Conservation (phyloP, 768 basidiomycete genomes). For the Psilocybe sp. region DNA sequence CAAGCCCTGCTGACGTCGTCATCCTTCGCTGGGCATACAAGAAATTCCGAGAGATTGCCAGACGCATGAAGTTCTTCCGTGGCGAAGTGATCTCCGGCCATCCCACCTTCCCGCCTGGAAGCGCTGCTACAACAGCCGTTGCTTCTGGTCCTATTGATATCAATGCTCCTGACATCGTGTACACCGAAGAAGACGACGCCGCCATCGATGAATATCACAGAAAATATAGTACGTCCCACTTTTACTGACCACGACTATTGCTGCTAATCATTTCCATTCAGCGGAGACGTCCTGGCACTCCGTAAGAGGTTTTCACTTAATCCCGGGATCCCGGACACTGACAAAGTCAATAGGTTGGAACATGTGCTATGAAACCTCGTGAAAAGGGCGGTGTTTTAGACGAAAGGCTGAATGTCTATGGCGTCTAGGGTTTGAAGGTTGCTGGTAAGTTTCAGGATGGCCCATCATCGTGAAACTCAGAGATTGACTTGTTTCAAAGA, state of each 20-base stretch:
- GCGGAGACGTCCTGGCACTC: slow-evolving; percentile 47
- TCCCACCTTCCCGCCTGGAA: slow-evolving; percentile 32
- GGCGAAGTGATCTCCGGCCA: slow-evolving; percentile 35
- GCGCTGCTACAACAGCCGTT: slow-evolving; percentile 26
- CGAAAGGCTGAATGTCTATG: slow-evolving; percentile 59
- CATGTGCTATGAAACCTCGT: slow-evolving; percentile 66
- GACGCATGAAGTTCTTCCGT: slow-evolving; percentile 47
- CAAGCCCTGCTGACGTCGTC: slow-evolving; percentile 40
- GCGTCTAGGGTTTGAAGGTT: slow-evolving; percentile 54
- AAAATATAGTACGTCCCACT: slow-evolving; percentile 24
- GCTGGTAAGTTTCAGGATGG: slow-evolving; percentile 33
- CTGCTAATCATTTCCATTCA: slow-evolving; percentile 9
- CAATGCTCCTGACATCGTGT: slow-evolving; percentile 34
- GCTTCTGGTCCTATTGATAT: slow-evolving; percentile 27
- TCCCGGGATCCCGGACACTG: background rate
- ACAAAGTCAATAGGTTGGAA: slow-evolving; percentile 44
- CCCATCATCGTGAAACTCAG: background rate
- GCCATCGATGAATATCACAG: slow-evolving; percentile 39
- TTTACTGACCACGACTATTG: background rate
- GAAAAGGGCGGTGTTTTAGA: slow-evolving; percentile 62
- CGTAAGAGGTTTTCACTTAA: slow-evolving; percentile 19
- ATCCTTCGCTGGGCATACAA: slow-evolving; percentile 55
- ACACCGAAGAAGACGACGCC: slow-evolving; percentile 38
- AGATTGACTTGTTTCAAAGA: slow-evolving; percentile 17
- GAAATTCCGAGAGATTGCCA: slow-evolving; percentile 46